Percentiles rank a stretch among this genome's conserved stretches.
These are phyloP conservation scores for Trametes coccinea DNA, from an alignment of 768 basidiomycete genomes.

Conservation along the genomic window DNA sequence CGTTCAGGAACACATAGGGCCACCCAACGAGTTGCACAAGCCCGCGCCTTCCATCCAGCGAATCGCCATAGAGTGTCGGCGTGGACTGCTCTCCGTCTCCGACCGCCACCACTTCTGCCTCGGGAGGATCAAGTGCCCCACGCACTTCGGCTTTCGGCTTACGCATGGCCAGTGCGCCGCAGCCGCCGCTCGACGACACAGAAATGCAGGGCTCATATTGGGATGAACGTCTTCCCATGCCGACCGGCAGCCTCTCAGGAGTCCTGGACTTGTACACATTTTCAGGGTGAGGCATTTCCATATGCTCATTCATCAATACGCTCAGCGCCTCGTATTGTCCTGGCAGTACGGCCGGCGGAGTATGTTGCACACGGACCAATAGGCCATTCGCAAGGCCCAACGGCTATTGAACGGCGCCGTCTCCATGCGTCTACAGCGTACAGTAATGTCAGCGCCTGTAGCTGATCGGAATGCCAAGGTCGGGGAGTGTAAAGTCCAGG, in stretches of 20 bases:
- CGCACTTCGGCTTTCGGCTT: too few relatives aligned
- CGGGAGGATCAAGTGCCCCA: too few relatives aligned
- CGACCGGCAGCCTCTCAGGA: background rate
- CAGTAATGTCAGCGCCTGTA: background rate
- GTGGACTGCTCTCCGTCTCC: too few relatives aligned
- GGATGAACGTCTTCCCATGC: background rate
- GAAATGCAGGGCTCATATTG: background rate
- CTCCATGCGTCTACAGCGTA: background rate
- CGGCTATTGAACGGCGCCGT: background rate
- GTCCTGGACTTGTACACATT: background rate
- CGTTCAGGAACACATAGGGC: too few relatives aligned
- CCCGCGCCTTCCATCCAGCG: too few relatives aligned
- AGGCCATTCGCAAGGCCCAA: background rate
- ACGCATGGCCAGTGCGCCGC: background rate
- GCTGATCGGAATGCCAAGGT: background rate
- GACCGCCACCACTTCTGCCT: too few relatives aligned
- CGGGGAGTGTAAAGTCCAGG: background rate
- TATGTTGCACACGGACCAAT: background rate
- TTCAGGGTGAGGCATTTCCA: background rate
- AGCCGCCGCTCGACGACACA: conserved; percentile 1
- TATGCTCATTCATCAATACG: too few relatives aligned
- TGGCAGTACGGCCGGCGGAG: background rate
- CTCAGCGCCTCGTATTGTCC: too few relatives aligned
- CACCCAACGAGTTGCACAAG: too few relatives aligned
- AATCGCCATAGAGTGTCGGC: too few relatives aligned